Conservation (phyloP, 345 rosid genomes). For the Physaria fendleri region DNA sequence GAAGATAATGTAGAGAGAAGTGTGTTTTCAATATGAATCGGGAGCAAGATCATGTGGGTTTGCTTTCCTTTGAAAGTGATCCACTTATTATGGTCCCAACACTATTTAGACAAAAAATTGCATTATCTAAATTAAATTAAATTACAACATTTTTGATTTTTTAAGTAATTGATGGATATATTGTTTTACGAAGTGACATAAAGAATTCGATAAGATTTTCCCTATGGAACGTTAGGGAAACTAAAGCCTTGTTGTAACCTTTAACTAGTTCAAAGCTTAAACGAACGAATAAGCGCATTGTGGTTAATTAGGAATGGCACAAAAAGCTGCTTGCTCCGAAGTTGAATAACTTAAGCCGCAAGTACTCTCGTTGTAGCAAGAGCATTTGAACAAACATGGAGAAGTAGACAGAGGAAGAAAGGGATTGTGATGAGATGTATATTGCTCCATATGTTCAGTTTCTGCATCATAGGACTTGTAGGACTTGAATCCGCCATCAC, state of each 20-base stretch:
- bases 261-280: no score
- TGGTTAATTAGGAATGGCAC: slow-evolving; percentile 52
- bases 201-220: no score
- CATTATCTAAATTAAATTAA: no score
- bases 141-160: no score
- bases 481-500: slow-evolving; percentile 45
- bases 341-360: slow-evolving; percentile 62
- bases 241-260: no score
- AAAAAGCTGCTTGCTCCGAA: slow-evolving; percentile 42
- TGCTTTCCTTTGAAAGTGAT: slow-evolving; percentile 25
- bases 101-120: no score
- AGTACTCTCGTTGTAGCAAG: slow-evolving; percentile 50
- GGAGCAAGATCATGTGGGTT: slow-evolving; percentile 31
- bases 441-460: slow-evolving; percentile 62
- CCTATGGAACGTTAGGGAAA: no score
- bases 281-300: no score
- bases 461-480: slow-evolving; percentile 48
- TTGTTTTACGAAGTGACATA: no score
- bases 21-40: slow-evolving; percentile 13
- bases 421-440: slow-evolving; percentile 70
- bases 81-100: no score
- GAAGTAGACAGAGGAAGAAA: slow-evolving; percentile 58
- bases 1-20: slow-evolving; percentile 19
- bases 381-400: slow-evolving; percentile 45
- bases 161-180: no score